These are phyloP conservation scores for Theileria luwenshuni DNA, from an alignment of 169 alveolate species.

Conservation along the genomic window DNA sequence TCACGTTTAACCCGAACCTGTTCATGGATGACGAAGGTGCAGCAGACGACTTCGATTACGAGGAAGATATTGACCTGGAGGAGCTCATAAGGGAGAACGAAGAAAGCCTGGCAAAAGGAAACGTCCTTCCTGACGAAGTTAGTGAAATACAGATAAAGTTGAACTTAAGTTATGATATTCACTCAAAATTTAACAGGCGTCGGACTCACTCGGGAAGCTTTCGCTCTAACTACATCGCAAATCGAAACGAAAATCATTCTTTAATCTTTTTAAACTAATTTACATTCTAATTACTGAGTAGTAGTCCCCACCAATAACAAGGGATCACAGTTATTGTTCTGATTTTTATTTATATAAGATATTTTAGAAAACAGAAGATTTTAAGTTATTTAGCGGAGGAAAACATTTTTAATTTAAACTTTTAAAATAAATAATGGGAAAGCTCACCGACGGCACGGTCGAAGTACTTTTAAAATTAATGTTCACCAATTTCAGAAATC, in stretches of 20 bases:
- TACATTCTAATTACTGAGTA: too few species aligned
- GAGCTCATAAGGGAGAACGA: slow-evolving; percentile 60
- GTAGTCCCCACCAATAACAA: too few species aligned
- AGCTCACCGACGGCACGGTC: slow-evolving; percentile 11
- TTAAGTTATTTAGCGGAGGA: too few species aligned
- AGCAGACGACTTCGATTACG: slow-evolving; percentile 68
- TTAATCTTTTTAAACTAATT: not conserved
- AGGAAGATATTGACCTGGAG: slow-evolving; percentile 59
- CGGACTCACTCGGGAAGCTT: not conserved
- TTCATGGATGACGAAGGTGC: slow-evolving; percentile 73
- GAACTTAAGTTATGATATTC: not conserved
- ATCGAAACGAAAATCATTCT: not conserved
- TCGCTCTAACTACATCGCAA: not conserved
- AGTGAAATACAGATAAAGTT: slow-evolving; percentile 1
- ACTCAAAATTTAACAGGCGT: not conserved
- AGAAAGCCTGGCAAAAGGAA: slow-evolving; percentile 36
- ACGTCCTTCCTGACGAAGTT: slow-evolving; percentile 52
- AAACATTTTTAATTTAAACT: not conserved
- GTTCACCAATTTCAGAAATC: not conserved
- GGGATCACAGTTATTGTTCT: too few species aligned
- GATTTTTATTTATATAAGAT: too few species aligned
- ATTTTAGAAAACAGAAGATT: too few species aligned
- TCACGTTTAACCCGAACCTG: slow-evolving; percentile 67
- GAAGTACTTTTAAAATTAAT: slow-evolving; percentile 9
- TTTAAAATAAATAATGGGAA: slow-evolving; percentile 8